A percentile compares a stretch with the other conserved stretches of the same genome.
Conservation (phyloP, 345 rosid species). For the Eucalyptus pauciflora region DNA sequence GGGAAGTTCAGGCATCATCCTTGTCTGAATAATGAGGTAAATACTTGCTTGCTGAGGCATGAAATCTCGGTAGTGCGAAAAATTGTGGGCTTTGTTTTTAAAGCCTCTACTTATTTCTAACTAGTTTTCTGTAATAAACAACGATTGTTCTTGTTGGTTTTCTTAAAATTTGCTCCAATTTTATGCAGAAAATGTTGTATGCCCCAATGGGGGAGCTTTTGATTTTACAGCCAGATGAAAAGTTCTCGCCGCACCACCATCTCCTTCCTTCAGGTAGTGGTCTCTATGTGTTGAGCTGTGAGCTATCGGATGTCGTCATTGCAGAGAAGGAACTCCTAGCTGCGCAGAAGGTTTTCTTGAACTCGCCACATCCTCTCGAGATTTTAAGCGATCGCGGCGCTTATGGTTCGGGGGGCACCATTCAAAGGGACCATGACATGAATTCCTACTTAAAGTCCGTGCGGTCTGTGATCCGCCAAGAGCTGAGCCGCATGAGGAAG, state of each 20-base stretch:
- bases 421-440: constrained; percentile 90
- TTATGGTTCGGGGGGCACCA: constrained; percentile 80
- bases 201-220: constrained; percentile 95
- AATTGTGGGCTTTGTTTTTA: background rate
- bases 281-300: constrained; percentile 43
- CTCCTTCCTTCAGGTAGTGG: constrained; percentile 95
- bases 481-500: constrained; percentile 54
- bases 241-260: constrained; percentile 72
- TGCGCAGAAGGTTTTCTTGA: constrained; percentile 63
- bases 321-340: constrained; percentile 55
- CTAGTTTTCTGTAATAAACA: background rate
- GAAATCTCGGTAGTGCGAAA: background rate
- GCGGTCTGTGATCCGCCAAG: constrained; percentile 52
- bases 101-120: background rate
- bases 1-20: constrained; percentile 78
- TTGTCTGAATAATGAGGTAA: constrained; percentile 78
- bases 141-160: background rate
- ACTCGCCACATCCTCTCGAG: constrained; percentile 98
- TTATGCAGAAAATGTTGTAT: constrained; percentile 56
- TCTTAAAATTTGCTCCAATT: background rate
- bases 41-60: background rate
- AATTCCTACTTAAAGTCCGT: constrained; percentile 67
- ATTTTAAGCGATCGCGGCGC: constrained; percentile 77
- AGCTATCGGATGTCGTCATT: constrained; percentile 20
- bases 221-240: constrained; percentile 88